These are phyloP conservation scores for Lactarius akahatsu DNA, from an alignment of 768 basidiomycete species.

Conservation along the genomic window DNA sequence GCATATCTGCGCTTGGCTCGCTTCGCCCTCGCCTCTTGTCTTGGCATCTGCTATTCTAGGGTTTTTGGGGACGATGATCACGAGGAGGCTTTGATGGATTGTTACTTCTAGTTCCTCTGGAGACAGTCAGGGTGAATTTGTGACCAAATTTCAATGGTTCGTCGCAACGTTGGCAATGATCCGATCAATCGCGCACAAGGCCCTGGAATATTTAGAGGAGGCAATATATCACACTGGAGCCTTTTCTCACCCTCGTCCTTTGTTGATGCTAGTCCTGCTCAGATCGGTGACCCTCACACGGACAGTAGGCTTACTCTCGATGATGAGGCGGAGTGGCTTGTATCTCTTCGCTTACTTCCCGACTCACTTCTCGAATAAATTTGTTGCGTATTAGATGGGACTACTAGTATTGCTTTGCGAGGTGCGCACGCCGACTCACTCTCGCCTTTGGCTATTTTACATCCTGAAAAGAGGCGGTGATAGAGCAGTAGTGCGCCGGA, in stretches of 20 bases:
- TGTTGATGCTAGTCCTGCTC: slow-evolving; percentile 20
- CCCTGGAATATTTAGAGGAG: background rate
- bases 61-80: background rate
- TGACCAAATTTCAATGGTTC: background rate
- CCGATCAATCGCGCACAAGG: background rate
- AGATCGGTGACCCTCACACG: slow-evolving; percentile 90
- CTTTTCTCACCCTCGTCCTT: slow-evolving; percentile 25
- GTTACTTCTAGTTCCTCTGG: background rate
- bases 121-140: background rate
- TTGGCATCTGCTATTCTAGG: background rate
- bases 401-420: slow-evolving; percentile 71
- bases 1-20: background rate
- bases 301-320: slow-evolving; percentile 62
- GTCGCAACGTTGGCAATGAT: background rate
- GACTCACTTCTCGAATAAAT: slow-evolving; percentile 58
- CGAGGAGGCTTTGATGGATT: background rate
- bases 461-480: slow-evolving; percentile 44
- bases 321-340: slow-evolving; percentile 40
- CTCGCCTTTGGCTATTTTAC: slow-evolving; percentile 21
- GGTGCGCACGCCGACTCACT: slow-evolving; percentile 42
- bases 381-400: slow-evolving; percentile 83
- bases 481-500: slow-evolving; percentile 77
- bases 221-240: no score
- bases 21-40: background rate
- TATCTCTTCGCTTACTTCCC: slow-evolving; percentile 58